Percentiles rank a stretch among this genome's conserved stretches.
These are phyloP conservation scores for Leccinum obscurum DNA, from an alignment of 768 basidiomycete species.

Conservation along the genomic window DNA sequence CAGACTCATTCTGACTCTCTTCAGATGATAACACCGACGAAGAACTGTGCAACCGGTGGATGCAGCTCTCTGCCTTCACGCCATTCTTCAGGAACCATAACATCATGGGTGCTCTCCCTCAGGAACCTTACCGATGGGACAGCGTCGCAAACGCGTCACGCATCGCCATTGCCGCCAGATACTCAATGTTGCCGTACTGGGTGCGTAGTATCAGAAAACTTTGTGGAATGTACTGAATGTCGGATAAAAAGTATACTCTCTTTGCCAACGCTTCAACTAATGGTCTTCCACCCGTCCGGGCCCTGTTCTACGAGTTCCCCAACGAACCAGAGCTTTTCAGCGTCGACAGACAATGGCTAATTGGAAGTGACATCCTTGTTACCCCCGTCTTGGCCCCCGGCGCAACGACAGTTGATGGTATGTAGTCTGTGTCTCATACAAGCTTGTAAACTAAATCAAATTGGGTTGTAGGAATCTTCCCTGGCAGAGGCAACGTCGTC, in stretches of 20 bases:
- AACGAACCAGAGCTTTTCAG: slow-evolving; percentile 62
- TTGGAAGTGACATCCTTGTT: slow-evolving; percentile 70
- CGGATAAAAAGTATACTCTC: slow-evolving; percentile 47
- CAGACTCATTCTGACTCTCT: not conserved
- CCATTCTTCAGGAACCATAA: slow-evolving; percentile 87
- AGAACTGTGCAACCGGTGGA: slow-evolving; percentile 83
- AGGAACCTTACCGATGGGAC: slow-evolving; percentile 83
- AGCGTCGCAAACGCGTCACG: slow-evolving; percentile 76
- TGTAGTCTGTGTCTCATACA: slow-evolving; percentile 7
- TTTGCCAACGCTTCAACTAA: slow-evolving; percentile 40
- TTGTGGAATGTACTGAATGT: not conserved
- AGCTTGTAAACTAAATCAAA: not conserved
- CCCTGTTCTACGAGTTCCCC: slow-evolving; percentile 80
- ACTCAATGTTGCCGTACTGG: slow-evolving; percentile 78
- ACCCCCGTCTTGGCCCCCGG: slow-evolving; percentile 75
- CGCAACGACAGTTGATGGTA: slow-evolving; percentile 65
- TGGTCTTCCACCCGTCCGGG: slow-evolving; percentile 71
- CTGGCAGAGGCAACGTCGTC: slow-evolving; percentile 53
- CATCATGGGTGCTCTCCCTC: slow-evolving; percentile 58
- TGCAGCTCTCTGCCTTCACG: slow-evolving; percentile 79
- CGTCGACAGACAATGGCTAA: slow-evolving; percentile 68
- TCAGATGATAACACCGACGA: slow-evolving; percentile 65
- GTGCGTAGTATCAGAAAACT: slow-evolving; percentile 37
- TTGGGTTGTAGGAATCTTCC: slow-evolving; percentile 53
- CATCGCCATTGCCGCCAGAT: slow-evolving; percentile 71